Percentiles rank a stretch among this genome's conserved stretches.
Evolutionary conservation across 2,329 filamentous ascomycete genomes (phyloP).

Genomic region (Sarocladium brachiariae): DNA sequence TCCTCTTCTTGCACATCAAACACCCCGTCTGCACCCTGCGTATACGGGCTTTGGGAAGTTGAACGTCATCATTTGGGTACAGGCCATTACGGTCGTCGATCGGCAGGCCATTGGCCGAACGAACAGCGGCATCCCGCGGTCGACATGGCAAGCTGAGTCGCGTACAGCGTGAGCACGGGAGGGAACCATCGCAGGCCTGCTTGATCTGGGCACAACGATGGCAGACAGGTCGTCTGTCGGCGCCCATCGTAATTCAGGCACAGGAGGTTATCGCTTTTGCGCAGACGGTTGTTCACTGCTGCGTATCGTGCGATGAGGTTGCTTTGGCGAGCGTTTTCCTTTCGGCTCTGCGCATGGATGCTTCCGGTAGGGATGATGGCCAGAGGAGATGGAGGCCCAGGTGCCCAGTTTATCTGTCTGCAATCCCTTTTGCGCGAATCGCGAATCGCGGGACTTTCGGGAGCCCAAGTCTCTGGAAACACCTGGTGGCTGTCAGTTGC

Average conservation of each 20-base stretch:
- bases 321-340: no score
- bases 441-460: no score
- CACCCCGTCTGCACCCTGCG: conserved; percentile 32
- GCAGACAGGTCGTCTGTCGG: conserved; percentile 24
- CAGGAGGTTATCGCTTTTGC: neutral
- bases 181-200: conserved; percentile 27
- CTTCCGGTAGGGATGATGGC: no score
- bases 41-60: conserved; percentile 25
- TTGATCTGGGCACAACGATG: conserved; percentile 30
- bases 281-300: no score
- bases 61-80: conserved; percentile 13
- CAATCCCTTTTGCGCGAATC: no score
- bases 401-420: no score
- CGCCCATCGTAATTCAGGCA: conserved; percentile 17
- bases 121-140: conserved; percentile 17
- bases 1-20: conserved; percentile 36
- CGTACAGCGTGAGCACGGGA: conserved; percentile 26
- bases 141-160: conserved; percentile 26
- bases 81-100: neutral
- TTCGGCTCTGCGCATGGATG: no score
- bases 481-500: neutral
- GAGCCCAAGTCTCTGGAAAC: neutral
- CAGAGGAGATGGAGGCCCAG: no score
- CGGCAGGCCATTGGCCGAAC: neutral
- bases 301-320: neutral